These are phyloP conservation scores for Amanita muscaria DNA, from an alignment of 768 basidiomycete genomes.

Conservation along the genomic window DNA sequence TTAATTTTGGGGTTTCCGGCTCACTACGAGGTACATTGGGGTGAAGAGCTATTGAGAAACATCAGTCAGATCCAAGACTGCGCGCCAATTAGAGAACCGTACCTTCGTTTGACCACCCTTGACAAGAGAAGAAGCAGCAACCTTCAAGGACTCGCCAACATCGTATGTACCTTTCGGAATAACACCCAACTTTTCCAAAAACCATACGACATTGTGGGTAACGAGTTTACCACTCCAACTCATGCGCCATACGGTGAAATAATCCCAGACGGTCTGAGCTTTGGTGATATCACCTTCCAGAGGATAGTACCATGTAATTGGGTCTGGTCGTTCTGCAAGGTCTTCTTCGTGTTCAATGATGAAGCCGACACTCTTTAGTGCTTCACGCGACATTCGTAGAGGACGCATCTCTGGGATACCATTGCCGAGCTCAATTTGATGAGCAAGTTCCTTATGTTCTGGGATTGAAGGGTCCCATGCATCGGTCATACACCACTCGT, in stretches of 20 bases:
- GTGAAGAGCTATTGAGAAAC: constrained; percentile 59
- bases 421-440: constrained; percentile 89
- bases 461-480: constrained; percentile 81
- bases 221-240: constrained; percentile 80
- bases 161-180: constrained; percentile 90
- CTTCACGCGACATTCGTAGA: constrained; percentile 57
- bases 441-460: constrained; percentile 82
- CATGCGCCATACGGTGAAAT: constrained; percentile 82
- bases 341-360: constrained; percentile 88
- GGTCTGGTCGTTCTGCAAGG: constrained; percentile 75
- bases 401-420: constrained; percentile 98
- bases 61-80: constrained; percentile 10
- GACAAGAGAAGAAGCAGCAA: constrained; percentile 73
- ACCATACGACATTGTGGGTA: constrained; percentile 70
- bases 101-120: constrained; percentile 84
- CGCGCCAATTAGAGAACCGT: constrained; percentile 15
- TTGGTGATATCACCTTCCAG: constrained; percentile 89
- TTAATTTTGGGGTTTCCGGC: constrained; percentile 45
- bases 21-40: constrained; percentile 73
- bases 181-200: constrained; percentile 69
- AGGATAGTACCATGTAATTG: constrained; percentile 91
- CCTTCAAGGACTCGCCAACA: constrained; percentile 81
- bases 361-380: constrained; percentile 80
- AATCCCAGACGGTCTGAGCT: constrained; percentile 92
- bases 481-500: constrained; percentile 99